These are phyloP conservation scores for Schoenoplectus tabernaemontani DNA, from an alignment of 202 grass and related monocot species.

Conservation along the genomic window DNA sequence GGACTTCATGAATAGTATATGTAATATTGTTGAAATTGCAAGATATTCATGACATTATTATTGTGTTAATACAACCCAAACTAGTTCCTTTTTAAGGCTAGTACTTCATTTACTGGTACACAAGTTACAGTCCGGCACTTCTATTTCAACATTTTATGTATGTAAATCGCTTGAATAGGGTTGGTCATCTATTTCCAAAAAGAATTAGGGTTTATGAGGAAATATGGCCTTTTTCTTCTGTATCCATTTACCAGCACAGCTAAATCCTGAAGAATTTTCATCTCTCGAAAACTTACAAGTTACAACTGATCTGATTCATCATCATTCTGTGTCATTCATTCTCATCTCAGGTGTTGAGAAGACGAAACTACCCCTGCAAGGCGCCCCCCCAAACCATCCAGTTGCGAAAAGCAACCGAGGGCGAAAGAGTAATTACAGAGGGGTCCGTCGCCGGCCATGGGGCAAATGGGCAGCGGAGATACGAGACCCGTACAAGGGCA, in stretches of 20 bases:
- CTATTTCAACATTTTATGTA: too few species aligned
- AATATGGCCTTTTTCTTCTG: background rate
- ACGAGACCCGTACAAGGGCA: constrained; percentile 23
- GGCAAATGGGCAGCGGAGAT: constrained; percentile 30
- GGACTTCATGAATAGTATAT: too few species aligned
- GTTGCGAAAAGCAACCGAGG: background rate
- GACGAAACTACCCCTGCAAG: background rate
- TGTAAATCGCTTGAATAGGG: too few species aligned
- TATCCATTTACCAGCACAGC: too few species aligned
- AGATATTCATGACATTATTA: background rate
- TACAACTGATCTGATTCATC: too few species aligned
- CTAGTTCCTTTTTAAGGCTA: background rate
- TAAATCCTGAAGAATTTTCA: background rate
- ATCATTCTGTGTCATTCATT: background rate
- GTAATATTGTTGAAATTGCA: background rate
- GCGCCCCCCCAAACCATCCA: background rate
- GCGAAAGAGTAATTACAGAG: constrained; percentile 18
- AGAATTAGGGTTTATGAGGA: too few species aligned
- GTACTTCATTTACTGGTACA: too few species aligned
- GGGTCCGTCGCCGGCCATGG: constrained; percentile 16
- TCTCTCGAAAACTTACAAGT: background rate
- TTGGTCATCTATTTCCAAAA: background rate
- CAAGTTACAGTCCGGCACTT: too few species aligned
- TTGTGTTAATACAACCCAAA: background rate
- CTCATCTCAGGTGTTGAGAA: background rate